phyloP scores from a whole-genome alignment of 495 filamentous ascomycete genomes.

The Hypoxylon rickii region DNA sequence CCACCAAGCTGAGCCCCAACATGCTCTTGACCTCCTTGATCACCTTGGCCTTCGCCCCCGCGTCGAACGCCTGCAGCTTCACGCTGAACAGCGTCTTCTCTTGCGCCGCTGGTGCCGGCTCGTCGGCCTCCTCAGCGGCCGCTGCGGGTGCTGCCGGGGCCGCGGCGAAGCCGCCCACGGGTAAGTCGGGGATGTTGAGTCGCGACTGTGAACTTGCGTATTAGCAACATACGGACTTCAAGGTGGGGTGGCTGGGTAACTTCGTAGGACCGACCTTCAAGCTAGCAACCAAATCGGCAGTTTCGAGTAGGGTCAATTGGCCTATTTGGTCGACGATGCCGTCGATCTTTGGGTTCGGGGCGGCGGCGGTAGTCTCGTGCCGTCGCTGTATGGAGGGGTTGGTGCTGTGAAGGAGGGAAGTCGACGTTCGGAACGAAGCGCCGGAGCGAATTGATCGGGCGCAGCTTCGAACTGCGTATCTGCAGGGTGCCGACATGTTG shows the following conservation, averaged over 20 bases:
- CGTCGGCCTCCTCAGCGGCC: slow-evolving; percentile 72
- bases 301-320: slow-evolving; percentile 95
- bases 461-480: slow-evolving; percentile 63
- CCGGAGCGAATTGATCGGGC: slow-evolving; percentile 57
- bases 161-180: slow-evolving; percentile 78
- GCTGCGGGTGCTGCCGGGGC: slow-evolving; percentile 60
- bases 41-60: slow-evolving; percentile 90
- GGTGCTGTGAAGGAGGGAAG: slow-evolving; percentile 44
- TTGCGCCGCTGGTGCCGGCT: slow-evolving; percentile 80
- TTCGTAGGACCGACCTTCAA: slow-evolving; percentile 83
- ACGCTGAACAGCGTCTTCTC: slow-evolving; percentile 98
- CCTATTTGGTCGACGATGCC: slow-evolving; percentile 97
- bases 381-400: slow-evolving; percentile 53
- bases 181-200: slow-evolving; percentile 97
- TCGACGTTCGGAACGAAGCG: slow-evolving; percentile 43
- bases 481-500: slow-evolving; percentile 63
- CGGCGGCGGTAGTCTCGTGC: slow-evolving; percentile 74
- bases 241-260: not conserved
- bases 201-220: slow-evolving; percentile 65
- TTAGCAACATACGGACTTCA: slow-evolving; percentile 12
- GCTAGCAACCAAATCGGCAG: slow-evolving; percentile 88
- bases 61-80: slow-evolving; percentile 87
- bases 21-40: slow-evolving; percentile 99
- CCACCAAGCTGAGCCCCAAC: slow-evolving; percentile 92
- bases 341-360: slow-evolving; percentile 82